Conservation (phyloP, 2,329 filamentous ascomycete genomes). For the Diaporthe vexans region DNA sequence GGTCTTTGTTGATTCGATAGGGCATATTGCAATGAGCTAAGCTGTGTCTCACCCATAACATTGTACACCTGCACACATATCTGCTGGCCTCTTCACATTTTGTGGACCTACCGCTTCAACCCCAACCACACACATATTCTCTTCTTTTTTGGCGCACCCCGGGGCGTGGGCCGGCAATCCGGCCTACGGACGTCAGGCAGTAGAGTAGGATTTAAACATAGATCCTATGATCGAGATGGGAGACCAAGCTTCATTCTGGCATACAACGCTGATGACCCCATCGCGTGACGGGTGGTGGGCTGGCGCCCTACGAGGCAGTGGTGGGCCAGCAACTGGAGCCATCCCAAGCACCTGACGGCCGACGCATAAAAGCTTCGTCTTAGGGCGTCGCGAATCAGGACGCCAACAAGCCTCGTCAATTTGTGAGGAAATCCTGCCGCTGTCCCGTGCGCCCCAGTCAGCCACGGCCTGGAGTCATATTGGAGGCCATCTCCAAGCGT, state of each 20-base stretch:
- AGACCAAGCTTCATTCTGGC: constrained; percentile 20
- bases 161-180: not conserved
- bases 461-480: constrained; percentile 5
- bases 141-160: not conserved
- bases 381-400: constrained; percentile 7
- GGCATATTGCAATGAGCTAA: not conserved
- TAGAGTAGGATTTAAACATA: constrained; percentile 25
- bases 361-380: constrained; percentile 11
- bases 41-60: not conserved
- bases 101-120: not conserved
- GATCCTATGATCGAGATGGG: constrained; percentile 8
- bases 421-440: constrained; percentile 2
- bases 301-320: constrained; percentile 13
- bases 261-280: not conserved
- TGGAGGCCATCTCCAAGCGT: not conserved
- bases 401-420: not conserved
- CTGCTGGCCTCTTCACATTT: not conserved
- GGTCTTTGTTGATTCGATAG: not conserved
- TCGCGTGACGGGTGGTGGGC: not conserved
- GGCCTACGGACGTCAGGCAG: not conserved
- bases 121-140: not conserved
- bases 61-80: not conserved
- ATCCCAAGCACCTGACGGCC: not conserved
- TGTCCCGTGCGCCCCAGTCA: not conserved
- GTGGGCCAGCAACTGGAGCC: not conserved